phyloP scores from a whole-genome alignment of 306 rosid genomes.

The Dryas octopetala region DNA sequence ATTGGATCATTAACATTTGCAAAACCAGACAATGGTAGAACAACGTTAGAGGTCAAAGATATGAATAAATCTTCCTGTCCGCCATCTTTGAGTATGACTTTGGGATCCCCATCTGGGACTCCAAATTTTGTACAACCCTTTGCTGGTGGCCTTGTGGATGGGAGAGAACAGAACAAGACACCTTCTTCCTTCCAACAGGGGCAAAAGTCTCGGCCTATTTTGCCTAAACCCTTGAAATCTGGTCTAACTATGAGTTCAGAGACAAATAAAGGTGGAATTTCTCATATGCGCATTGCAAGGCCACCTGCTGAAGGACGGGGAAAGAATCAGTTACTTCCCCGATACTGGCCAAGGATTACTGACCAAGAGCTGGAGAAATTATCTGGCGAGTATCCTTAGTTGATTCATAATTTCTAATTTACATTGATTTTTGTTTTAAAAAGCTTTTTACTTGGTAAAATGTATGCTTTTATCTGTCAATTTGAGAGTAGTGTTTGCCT shows the following conservation, averaged over 20 bases:
- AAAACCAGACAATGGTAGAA: conserved; percentile 49
- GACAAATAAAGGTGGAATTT: conserved; percentile 39
- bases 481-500: conserved; percentile 46
- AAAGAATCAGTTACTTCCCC: conserved; percentile 90
- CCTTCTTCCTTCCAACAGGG: conserved; percentile 61
- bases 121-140: conserved; percentile 49
- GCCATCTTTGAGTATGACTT: conserved; percentile 72
- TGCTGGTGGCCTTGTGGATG: conserved; percentile 51
- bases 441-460: neutral
- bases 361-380: conserved; percentile 89
- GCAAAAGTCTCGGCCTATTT: conserved; percentile 66
- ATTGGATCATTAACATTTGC: conserved; percentile 52
- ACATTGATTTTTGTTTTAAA: conserved; percentile 1
- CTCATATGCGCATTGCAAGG: conserved; percentile 73
- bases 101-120: conserved; percentile 60
- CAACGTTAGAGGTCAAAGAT: conserved; percentile 55
- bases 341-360: conserved; percentile 98
- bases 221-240: conserved; percentile 66
- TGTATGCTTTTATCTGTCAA: neutral
- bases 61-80: conserved; percentile 41
- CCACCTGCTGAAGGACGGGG: conserved; percentile 97
- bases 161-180: conserved; percentile 55
- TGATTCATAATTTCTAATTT: neutral
- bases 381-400: conserved; percentile 91
- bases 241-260: conserved; percentile 44